Conservation (phyloP, 1,139 yeast genomes). For the Meyerozyma elateridarum region DNA sequence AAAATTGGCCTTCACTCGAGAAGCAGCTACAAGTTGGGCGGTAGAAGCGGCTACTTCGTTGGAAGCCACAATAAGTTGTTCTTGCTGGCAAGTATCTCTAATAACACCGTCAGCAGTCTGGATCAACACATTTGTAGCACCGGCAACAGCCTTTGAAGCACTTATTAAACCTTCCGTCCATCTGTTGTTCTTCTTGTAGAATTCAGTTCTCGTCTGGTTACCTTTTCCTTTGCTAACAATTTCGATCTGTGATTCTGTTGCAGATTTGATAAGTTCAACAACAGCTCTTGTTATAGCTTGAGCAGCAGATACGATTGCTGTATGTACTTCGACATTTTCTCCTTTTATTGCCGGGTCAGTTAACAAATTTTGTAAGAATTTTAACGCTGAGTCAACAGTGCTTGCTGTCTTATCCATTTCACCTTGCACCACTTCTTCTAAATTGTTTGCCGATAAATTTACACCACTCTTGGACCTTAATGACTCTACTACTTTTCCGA, state of each 20-base stretch:
- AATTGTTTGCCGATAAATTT: conserved; percentile 45
- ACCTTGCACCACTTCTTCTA: conserved; percentile 65
- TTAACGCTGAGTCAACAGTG: conserved; percentile 63
- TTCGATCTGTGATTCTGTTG: conserved; percentile 79
- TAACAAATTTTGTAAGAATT: conserved; percentile 52
- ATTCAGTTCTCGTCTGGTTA: conserved; percentile 62
- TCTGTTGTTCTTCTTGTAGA: conserved; percentile 81
- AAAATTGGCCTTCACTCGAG: conserved; percentile 79
- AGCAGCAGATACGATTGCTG: conserved; percentile 74
- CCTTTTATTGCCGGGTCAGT: conserved; percentile 53
- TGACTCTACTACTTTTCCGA: conserved; percentile 53
- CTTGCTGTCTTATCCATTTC: conserved; percentile 72
- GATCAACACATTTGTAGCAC: conserved; percentile 73
- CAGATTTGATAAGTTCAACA: conserved; percentile 64
- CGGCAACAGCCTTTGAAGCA: conserved; percentile 87
- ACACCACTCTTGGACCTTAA: conserved; percentile 42
- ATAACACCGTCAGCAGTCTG: conserved; percentile 85
- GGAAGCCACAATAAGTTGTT: conserved; percentile 84
- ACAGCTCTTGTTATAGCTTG: conserved; percentile 80
- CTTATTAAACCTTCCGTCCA: conserved; percentile 95
- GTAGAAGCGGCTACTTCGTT: conserved; percentile 92
- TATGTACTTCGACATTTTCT: conserved; percentile 67
- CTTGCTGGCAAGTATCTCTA: conserved; percentile 59
- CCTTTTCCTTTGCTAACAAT: conserved; percentile 75
- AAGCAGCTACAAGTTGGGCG: conserved; percentile 88